Evolutionary conservation across 2,329 filamentous ascomycete species (phyloP).

Genomic region (Fusarium nematophilum): DNA sequence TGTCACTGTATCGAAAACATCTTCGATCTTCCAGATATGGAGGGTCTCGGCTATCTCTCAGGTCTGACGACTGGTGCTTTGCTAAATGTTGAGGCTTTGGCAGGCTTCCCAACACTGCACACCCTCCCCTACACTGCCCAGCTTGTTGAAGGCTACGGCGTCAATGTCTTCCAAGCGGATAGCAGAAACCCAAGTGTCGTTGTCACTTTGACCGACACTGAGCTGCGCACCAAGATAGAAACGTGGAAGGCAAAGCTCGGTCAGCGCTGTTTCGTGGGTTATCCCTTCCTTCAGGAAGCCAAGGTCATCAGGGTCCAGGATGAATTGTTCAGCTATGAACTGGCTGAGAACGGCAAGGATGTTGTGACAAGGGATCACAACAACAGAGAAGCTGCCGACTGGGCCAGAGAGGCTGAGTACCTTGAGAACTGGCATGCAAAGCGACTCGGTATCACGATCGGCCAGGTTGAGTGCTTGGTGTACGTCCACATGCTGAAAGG

Average conservation of each 20-base stretch:
- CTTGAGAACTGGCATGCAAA: conserved; percentile 93
- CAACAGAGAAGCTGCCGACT: conserved; percentile 82
- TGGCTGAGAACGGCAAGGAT: conserved; percentile 73
- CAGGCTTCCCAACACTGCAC: conserved; percentile 91
- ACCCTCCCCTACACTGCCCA: conserved; percentile 85
- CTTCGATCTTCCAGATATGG: conserved; percentile 92
- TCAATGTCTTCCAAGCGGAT: conserved; percentile 95
- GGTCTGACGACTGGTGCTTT: conserved; percentile 88
- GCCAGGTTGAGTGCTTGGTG: conserved; percentile 86
- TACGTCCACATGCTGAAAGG: conserved; percentile 96
- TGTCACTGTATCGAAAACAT: conserved; percentile 97
- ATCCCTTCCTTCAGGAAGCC: conserved; percentile 94
- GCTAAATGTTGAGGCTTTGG: conserved; percentile 83
- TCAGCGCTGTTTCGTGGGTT: conserved; percentile 88
- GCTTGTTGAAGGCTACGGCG: conserved; percentile 78
- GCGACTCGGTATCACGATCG: conserved; percentile 87
- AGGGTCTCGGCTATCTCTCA: conserved; percentile 86
- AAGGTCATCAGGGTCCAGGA: conserved; percentile 91
- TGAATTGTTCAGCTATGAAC: conserved; percentile 88
- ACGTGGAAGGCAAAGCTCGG: conserved; percentile 84
- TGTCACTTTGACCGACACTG: conserved; percentile 82
- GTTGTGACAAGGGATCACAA: conserved; percentile 77
- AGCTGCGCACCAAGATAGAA: conserved; percentile 75
- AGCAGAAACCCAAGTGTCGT: conserved; percentile 98
- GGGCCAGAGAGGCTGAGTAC: conserved; percentile 82